phyloP scores from a whole-genome alignment of 345 rosid species.

The Triadica sebifera region DNA sequence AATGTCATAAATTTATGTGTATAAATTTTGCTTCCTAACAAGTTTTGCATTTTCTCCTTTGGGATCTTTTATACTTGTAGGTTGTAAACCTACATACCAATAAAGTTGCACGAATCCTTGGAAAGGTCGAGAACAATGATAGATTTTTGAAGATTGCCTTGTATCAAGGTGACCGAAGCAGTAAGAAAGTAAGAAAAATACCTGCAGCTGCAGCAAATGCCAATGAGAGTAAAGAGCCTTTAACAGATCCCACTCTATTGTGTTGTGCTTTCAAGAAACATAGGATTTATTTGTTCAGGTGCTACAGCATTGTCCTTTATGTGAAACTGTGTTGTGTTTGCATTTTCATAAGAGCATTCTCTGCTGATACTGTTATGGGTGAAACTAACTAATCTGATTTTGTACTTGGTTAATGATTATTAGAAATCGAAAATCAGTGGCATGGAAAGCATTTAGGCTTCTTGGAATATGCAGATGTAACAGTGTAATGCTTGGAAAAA shows the following conservation, averaged over 20 bases:
- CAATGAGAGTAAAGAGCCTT: conserved; percentile 93
- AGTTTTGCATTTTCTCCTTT: neutral
- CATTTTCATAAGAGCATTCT: neutral
- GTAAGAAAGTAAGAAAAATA: conserved; percentile 81
- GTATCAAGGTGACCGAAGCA: conserved; percentile 89
- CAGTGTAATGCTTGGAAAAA: too few species aligned
- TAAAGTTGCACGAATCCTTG: conserved; percentile 89
- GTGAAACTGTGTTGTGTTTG: neutral
- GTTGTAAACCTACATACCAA: conserved; percentile 86
- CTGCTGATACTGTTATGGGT: neutral
- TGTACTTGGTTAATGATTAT: neutral
- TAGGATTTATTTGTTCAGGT: conserved; percentile 95
- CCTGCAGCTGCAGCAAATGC: conserved; percentile 87
- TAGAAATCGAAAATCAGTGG: too few species aligned
- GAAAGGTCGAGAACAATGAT: conserved; percentile 91
- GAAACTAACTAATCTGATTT: neutral
- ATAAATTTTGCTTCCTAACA: neutral
- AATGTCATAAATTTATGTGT: neutral
- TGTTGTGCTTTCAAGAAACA: conserved; percentile 95
- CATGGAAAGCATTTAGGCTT: too few species aligned
- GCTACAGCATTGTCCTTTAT: conserved; percentile 5
- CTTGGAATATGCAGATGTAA: too few species aligned
- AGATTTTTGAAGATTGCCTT: conserved; percentile 83
- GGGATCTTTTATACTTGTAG: conserved; percentile 31
- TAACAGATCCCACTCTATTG: conserved; percentile 81